Conservation (phyloP, 495 filamentous ascomycete genomes). For the Neurospora intermedia region DNA sequence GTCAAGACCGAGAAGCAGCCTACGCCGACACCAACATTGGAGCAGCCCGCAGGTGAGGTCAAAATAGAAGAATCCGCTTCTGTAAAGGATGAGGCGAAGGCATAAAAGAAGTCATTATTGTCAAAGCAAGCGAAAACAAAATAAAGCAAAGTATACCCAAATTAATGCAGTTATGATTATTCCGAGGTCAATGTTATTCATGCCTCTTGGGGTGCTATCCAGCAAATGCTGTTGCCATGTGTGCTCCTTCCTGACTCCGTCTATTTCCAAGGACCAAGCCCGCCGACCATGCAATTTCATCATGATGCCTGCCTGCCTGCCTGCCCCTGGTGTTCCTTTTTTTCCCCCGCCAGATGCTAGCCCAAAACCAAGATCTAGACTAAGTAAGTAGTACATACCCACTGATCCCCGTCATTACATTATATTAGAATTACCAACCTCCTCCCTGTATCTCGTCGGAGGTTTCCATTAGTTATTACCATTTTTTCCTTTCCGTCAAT, state of each 20-base stretch:
- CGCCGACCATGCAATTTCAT: neutral
- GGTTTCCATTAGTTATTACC: neutral
- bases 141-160: neutral
- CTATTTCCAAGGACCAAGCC: neutral
- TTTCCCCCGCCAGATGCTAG: neutral
- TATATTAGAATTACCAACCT: neutral
- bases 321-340: neutral
- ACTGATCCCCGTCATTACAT: neutral
- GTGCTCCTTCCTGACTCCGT: neutral
- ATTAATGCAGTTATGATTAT: neutral
- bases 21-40: neutral
- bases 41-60: neutral
- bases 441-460: neutral
- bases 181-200: neutral
- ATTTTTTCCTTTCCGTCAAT: neutral
- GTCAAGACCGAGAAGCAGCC: neutral
- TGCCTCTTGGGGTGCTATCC: neutral
- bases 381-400: neutral
- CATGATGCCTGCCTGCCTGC: neutral
- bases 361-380: neutral
- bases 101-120: neutral
- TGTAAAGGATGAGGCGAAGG: neutral
- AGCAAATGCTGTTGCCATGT: neutral
- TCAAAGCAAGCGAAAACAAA: neutral
- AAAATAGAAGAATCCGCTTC: neutral